Evolutionary conservation across 768 basidiomycete genomes (phyloP).

Genomic region (Peribolospora kevripleyi): DNA sequence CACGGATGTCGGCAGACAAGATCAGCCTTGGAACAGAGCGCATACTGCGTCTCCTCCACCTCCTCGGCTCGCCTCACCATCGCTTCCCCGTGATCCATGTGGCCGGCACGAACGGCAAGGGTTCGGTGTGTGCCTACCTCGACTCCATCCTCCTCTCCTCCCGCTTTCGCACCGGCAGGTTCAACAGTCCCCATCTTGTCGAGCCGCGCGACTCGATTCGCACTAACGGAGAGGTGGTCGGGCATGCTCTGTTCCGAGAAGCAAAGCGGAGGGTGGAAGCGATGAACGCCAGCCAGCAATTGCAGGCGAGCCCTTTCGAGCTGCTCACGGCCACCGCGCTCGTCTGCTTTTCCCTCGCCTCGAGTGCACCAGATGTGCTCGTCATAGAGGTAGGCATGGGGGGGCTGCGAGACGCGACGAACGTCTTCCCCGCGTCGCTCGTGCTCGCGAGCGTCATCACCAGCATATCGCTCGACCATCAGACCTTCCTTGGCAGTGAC

Average conservation of each 20-base stretch:
- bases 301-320: constrained; percentile 52
- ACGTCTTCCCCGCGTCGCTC: constrained; percentile 44
- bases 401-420: constrained; percentile 76
- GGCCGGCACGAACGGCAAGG: constrained; percentile 92
- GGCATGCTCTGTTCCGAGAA: constrained; percentile 25
- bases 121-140: constrained; percentile 62
- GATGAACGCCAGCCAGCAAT: constrained; percentile 17
- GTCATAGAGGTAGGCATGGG: constrained; percentile 92
- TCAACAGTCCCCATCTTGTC: constrained; percentile 80
- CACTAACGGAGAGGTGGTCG: constrained; percentile 35
- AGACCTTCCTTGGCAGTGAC: constrained; percentile 59
- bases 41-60: constrained; percentile 15
- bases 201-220: constrained; percentile 49
- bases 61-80: constrained; percentile 34
- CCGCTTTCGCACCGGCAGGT: constrained; percentile 43
- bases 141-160: constrained; percentile 45
- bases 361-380: constrained; percentile 32
- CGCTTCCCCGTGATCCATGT: constrained; percentile 67
- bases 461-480: constrained; percentile 77
- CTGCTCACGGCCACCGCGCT: constrained; percentile 61
- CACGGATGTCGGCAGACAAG: too few species aligned
- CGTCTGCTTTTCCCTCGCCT: constrained; percentile 39
- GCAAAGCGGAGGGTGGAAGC: constrained; percentile 27
- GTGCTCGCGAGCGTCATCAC: constrained; percentile 63
- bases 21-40: constrained; percentile 19